phyloP scores from a whole-genome alignment of 1,284 basidiomycete genomes.

The Papiliotrema fonsecae region DNA sequence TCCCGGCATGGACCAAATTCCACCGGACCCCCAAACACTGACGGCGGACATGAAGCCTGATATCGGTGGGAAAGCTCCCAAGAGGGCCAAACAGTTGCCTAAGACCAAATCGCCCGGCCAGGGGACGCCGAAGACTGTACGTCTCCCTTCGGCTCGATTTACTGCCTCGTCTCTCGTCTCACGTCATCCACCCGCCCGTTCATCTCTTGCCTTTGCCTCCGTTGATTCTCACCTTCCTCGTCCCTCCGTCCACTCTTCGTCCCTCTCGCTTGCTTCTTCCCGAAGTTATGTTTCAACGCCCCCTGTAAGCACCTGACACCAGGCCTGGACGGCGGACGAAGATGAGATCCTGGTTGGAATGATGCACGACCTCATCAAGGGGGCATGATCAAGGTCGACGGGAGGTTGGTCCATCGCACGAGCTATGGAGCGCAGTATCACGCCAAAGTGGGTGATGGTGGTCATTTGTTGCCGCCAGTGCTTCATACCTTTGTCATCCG shows the following conservation, averaged over 20 bases:
- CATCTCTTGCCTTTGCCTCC: no score
- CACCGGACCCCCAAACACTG: no score
- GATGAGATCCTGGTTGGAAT: slow-evolving; percentile 8
- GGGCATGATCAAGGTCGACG: slow-evolving; percentile 10
- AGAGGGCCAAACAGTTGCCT: background rate
- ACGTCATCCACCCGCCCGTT: no score
- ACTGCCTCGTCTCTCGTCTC: background rate
- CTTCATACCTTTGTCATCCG: background rate
- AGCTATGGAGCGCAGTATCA: slow-evolving; percentile 11
- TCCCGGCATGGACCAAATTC: no score
- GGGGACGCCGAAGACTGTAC: background rate
- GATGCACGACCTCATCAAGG: slow-evolving; percentile 9
- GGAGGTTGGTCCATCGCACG: slow-evolving; percentile 9
- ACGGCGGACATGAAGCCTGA: no score
- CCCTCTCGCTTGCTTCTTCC: background rate
- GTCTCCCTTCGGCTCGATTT: background rate
- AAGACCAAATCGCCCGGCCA: background rate
- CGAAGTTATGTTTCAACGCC: background rate
- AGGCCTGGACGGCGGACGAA: slow-evolving; percentile 10
- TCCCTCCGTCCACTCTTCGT: no score
- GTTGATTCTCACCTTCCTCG: no score
- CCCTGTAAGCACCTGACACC: background rate
- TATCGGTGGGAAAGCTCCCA: no score
- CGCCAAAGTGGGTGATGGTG: slow-evolving; percentile 2
- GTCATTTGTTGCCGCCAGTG: background rate